phyloP scores from a whole-genome alignment of 208 protist species.

The Phytomonas francai region DNA sequence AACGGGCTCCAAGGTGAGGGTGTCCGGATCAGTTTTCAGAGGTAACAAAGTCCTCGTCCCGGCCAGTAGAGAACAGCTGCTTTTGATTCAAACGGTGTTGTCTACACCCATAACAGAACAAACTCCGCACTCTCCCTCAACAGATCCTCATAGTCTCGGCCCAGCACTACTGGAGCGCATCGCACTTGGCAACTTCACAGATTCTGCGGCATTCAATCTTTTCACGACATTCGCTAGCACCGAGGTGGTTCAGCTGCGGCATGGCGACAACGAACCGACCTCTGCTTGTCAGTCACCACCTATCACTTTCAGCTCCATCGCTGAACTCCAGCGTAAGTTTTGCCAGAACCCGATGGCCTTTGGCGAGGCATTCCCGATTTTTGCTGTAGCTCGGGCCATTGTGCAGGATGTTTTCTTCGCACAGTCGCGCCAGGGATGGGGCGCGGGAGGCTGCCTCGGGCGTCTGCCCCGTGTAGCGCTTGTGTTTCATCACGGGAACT shows the following conservation, averaged over 20 bases:
- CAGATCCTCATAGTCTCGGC: slow-evolving; percentile 11
- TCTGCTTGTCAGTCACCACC: not conserved
- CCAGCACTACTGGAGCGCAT: slow-evolving; percentile 48
- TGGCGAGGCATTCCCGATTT: slow-evolving; percentile 52
- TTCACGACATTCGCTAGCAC: slow-evolving; percentile 25
- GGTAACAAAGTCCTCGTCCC: slow-evolving; percentile 53
- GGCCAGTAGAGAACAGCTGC: slow-evolving; percentile 42
- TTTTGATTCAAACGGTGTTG: slow-evolving; percentile 34
- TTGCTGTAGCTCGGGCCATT: slow-evolving; percentile 36
- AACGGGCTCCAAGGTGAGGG: slow-evolving; percentile 11
- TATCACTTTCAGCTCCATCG: slow-evolving; percentile 14
- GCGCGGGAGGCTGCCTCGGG: not conserved
- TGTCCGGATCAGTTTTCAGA: slow-evolving; percentile 31
- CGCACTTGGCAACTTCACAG: slow-evolving; percentile 55
- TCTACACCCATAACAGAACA: not conserved
- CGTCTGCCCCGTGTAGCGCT: slow-evolving; percentile 35
- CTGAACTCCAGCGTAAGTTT: slow-evolving; percentile 26
- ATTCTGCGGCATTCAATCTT: slow-evolving; percentile 27
- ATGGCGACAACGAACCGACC: not conserved
- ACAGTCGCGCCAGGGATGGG: not conserved
- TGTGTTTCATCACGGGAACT: slow-evolving; percentile 34
- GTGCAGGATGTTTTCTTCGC: slow-evolving; percentile 32
- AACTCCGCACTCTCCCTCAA: not conserved
- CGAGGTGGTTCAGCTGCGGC: slow-evolving; percentile 8
- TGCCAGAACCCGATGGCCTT: slow-evolving; percentile 32